phyloP scores from a whole-genome alignment of 768 basidiomycete species.

The Boletus edulis region DNA sequence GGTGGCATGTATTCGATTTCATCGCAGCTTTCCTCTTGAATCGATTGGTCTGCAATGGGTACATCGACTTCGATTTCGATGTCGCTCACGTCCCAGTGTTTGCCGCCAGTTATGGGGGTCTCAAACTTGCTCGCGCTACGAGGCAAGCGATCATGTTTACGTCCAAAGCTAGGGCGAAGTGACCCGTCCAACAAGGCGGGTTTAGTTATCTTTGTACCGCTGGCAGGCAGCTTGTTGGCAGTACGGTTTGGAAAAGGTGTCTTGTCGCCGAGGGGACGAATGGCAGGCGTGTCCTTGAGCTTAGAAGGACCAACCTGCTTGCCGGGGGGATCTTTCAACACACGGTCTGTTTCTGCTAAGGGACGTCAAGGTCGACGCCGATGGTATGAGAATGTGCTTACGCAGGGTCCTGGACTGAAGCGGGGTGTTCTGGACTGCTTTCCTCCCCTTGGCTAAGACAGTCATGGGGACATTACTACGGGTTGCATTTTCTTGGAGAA shows the following conservation, averaged over 20 bases:
- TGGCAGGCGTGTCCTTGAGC: conserved; percentile 19
- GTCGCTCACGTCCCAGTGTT: conserved; percentile 78
- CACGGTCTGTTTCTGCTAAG: conserved; percentile 19
- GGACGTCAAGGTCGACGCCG: not conserved
- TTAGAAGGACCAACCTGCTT: conserved; percentile 31
- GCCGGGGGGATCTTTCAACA: conserved; percentile 17
- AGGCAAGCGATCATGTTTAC: conserved; percentile 61
- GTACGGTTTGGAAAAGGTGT: conserved; percentile 73
- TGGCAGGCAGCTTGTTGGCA: conserved; percentile 30
- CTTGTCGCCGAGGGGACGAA: conserved; percentile 66
- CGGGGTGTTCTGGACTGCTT: conserved; percentile 36
- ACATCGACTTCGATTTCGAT: conserved; percentile 36
- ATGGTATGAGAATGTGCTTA: conserved; percentile 7
- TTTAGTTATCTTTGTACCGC: conserved; percentile 37
- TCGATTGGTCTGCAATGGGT: conserved; percentile 20
- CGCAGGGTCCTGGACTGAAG: conserved; percentile 30
- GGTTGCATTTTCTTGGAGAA: conserved; percentile 50
- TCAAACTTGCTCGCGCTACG: conserved; percentile 54
- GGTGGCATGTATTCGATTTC: conserved; percentile 60
- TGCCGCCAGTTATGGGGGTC: conserved; percentile 64
- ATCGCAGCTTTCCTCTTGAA: conserved; percentile 35
- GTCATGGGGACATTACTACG: conserved; percentile 37
- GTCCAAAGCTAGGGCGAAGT: conserved; percentile 63
- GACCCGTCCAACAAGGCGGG: conserved; percentile 40
- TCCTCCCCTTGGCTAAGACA: conserved; percentile 47